A percentile compares a stretch with the other conserved stretches of the same genome.
phyloP scores from a whole-genome alignment of 2,329 filamentous ascomycete genomes.

The Phyllosticta citrichinensis region DNA sequence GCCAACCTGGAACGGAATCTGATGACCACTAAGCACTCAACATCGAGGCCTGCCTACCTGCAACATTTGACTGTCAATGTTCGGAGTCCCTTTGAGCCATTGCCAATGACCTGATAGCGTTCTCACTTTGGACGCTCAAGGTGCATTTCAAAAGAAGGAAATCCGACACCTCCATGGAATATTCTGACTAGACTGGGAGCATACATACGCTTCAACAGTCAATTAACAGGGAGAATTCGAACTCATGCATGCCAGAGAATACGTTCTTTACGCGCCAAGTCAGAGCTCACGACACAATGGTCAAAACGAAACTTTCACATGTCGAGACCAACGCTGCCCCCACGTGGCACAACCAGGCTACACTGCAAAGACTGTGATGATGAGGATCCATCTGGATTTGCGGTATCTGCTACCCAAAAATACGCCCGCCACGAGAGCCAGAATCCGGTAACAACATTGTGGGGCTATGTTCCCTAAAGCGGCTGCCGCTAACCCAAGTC shows the following conservation, averaged over 20 bases:
- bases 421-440: background rate
- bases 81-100: no score
- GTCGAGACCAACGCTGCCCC: background rate
- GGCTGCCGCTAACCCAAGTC: no score
- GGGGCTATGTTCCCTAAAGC: background rate
- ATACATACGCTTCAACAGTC: no score
- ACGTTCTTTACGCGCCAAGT: background rate
- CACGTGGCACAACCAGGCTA: background rate
- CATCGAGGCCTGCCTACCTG: no score
- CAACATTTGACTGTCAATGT: no score
- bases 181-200: no score
- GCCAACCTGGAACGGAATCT: no score
- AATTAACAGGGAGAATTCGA: background rate
- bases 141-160: no score
- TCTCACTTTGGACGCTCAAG: no score
- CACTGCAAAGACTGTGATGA: background rate
- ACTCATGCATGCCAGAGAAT: background rate
- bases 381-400: background rate
- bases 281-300: background rate
- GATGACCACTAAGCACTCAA: no score
- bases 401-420: background rate
- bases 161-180: no score
- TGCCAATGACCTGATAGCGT: no score
- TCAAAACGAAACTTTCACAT: background rate
- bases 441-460: background rate